Evolutionary conservation across 139 green algal genomes (phyloP).

Genomic region (Coelastrella sp.): DNA sequence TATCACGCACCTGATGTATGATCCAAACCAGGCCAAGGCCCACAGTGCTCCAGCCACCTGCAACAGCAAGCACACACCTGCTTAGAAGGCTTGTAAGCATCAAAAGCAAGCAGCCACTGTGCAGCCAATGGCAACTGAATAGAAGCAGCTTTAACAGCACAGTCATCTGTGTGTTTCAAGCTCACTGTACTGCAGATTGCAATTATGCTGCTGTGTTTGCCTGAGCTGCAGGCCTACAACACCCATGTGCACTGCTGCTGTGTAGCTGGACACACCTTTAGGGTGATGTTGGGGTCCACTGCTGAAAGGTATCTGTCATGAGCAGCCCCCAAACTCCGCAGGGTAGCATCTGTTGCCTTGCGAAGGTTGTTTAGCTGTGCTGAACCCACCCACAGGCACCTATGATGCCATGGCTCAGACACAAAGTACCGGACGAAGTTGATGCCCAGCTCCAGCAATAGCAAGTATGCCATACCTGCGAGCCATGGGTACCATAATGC

Average conservation of each 20-base stretch:
- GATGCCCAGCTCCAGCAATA: slow-evolving; percentile 37
- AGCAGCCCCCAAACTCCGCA: slow-evolving; percentile 25
- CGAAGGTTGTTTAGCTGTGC: slow-evolving; percentile 18
- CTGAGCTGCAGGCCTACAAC: no score
- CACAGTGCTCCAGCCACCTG: slow-evolving; percentile 40
- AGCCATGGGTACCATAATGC: no score
- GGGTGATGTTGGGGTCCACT: slow-evolving; percentile 34
- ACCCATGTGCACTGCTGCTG: slow-evolving; percentile 6
- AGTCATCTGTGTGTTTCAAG: no score
- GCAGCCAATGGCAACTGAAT: no score
- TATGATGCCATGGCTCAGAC: slow-evolving; percentile 28
- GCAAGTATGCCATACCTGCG: slow-evolving; percentile 39
- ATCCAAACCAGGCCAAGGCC: slow-evolving; percentile 25
- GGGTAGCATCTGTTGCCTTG: not conserved
- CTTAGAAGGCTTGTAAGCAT: no score
- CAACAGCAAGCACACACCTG: not conserved
- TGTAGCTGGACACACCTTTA: slow-evolving; percentile 13
- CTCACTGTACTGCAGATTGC: no score
- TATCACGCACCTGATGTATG: slow-evolving; percentile 19
- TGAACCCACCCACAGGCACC: slow-evolving; percentile 25
- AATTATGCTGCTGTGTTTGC: no score
- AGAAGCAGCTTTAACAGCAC: no score
- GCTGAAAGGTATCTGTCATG: slow-evolving; percentile 47
- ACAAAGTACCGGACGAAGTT: slow-evolving; percentile 51
- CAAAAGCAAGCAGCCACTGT: no score